Evolutionary conservation across 306 rosid species (phyloP).

Genomic region (Cicer chorassanicum): DNA sequence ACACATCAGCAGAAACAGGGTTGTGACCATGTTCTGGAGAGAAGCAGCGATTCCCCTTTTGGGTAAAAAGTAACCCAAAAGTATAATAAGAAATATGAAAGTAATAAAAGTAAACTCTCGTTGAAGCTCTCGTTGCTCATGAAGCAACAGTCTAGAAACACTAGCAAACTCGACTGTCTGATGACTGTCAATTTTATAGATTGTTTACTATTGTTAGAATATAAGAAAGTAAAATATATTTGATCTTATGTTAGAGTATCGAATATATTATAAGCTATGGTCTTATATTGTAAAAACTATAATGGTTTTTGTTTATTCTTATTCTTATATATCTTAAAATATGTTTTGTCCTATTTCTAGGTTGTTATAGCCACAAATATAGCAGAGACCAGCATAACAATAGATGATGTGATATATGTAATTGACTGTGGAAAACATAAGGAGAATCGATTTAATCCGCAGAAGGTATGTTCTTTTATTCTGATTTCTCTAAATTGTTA

Average conservation of each 20-base stretch:
- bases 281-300: background rate
- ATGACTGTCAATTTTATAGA: background rate
- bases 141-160: constrained; percentile 17
- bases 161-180: background rate
- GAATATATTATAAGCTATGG: background rate
- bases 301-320: constrained; percentile 31
- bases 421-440: constrained; percentile 94
- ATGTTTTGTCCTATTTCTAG: constrained; percentile 54
- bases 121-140: background rate
- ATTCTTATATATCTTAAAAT: background rate
- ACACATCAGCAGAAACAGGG: too few relatives aligned
- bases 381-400: constrained; percentile 97
- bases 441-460: constrained; percentile 95
- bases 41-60: too few relatives aligned
- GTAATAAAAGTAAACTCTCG: too few relatives aligned
- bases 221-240: background rate
- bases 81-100: too few relatives aligned
- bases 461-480: constrained; percentile 66
- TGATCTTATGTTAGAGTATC: background rate
- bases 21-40: too few relatives aligned
- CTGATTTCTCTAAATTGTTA: constrained; percentile 19
- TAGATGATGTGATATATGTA: constrained; percentile 91
- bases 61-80: too few relatives aligned
- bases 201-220: background rate
- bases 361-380: constrained; percentile 93